Conservation (phyloP, 306 rosid species). For the Pyrus betulifolia region DNA sequence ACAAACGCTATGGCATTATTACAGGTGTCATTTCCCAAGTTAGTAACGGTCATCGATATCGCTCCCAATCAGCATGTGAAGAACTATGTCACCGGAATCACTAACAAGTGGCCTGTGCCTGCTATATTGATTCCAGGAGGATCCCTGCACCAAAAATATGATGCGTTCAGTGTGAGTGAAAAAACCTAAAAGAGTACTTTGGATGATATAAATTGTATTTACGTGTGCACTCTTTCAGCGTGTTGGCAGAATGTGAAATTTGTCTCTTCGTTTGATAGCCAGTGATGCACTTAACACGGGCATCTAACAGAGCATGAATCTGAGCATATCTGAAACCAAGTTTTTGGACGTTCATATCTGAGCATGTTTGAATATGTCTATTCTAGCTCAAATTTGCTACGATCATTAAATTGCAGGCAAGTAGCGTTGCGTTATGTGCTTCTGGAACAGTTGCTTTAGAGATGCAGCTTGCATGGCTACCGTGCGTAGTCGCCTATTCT, state of each 20-base stretch:
- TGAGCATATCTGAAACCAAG: not conserved
- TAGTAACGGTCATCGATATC: constrained; percentile 59
- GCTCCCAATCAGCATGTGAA: constrained; percentile 73
- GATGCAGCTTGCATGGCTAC: constrained; percentile 79
- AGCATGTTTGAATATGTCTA: not conserved
- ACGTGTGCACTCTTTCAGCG: no score
- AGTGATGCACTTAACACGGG: not conserved
- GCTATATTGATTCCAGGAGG: constrained; percentile 61
- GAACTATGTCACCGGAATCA: constrained; percentile 32
- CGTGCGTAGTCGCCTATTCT: constrained; percentile 78
- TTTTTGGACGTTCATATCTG: not conserved
- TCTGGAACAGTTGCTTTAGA: constrained; percentile 84
- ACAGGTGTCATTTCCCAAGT: constrained; percentile 38
- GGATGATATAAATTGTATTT: not conserved
- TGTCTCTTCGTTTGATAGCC: no score
- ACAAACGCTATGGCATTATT: constrained; percentile 47
- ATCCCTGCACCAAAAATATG: constrained; percentile 50
- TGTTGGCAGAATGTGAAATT: no score
- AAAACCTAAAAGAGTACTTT: not conserved
- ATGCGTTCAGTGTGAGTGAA: constrained; percentile 72
- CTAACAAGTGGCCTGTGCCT: constrained; percentile 71
- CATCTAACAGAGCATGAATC: not conserved
- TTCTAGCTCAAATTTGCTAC: not conserved
- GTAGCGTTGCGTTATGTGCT: constrained; percentile 78
- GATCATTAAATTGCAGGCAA: constrained; percentile 49